Conservation (phyloP, 495 filamentous ascomycete species). For the Penicillium argentinense region DNA sequence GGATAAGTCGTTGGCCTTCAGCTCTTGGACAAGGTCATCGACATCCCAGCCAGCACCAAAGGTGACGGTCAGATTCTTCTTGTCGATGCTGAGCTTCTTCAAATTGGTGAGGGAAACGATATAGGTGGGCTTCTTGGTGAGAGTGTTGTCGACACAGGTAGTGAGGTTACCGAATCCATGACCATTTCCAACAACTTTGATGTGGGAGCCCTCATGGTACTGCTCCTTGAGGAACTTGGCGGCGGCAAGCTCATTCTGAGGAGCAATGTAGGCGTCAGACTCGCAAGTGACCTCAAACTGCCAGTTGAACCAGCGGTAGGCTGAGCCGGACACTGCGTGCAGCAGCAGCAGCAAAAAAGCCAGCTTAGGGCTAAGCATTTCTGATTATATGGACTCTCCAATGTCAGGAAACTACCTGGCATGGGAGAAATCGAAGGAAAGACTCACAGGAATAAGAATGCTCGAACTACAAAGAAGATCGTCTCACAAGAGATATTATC, state of each 20-base stretch:
- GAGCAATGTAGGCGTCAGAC: slow-evolving; percentile 12
- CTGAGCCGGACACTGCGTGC: slow-evolving; percentile 2
- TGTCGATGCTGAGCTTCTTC: slow-evolving; percentile 13
- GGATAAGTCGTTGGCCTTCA: slow-evolving; percentile 8
- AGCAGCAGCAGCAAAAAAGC: not conserved
- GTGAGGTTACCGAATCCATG: slow-evolving; percentile 23
- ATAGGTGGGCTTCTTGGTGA: slow-evolving; percentile 11
- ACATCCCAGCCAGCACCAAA: slow-evolving; percentile 20
- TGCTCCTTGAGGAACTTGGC: slow-evolving; percentile 15
- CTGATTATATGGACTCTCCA: not conserved
- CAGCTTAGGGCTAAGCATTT: not conserved
- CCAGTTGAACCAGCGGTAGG: slow-evolving; percentile 26
- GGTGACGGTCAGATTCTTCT: slow-evolving; percentile 11
- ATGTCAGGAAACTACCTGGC: not conserved
- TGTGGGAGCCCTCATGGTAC: slow-evolving; percentile 8
- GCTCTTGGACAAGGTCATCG: slow-evolving; percentile 11
- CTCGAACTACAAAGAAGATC: not conserved
- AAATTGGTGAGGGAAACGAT: slow-evolving; percentile 19
- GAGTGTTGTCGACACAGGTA: slow-evolving; percentile 12
- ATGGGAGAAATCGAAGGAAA: not conserved
- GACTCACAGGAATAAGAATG: not conserved
- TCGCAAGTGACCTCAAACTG: slow-evolving; percentile 22
- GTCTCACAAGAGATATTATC: not conserved
- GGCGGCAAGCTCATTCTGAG: slow-evolving; percentile 6
- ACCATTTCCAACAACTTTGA: slow-evolving; percentile 23